Evolutionary conservation across 257 asterid genomes (phyloP).

Genomic region (Euphrasia confusa): DNA sequence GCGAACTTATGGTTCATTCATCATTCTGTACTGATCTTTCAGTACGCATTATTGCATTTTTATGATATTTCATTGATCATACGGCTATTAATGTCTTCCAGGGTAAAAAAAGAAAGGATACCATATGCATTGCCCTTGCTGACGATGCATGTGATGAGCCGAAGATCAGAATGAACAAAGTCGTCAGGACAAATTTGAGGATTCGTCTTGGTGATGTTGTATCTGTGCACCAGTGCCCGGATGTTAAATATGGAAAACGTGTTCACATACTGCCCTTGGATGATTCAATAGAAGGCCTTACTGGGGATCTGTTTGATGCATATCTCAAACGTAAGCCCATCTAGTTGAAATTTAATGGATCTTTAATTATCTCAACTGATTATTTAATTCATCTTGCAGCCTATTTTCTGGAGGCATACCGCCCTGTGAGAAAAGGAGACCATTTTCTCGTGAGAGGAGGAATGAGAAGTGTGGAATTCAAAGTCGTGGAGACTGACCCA

Average conservation of each 20-base stretch:
- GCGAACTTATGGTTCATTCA: not conserved
- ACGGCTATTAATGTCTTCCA: constrained; percentile 24
- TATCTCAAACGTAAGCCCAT: constrained; percentile 67
- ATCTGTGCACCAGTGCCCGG: constrained; percentile 90
- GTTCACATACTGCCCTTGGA: constrained; percentile 81
- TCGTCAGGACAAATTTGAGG: constrained; percentile 53
- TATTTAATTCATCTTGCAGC: constrained; percentile 35
- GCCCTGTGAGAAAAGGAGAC: constrained; percentile 59
- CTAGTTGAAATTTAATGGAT: not conserved
- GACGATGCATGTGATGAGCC: constrained; percentile 70
- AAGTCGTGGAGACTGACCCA: constrained; percentile 56
- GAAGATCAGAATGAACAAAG: constrained; percentile 69
- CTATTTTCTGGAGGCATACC: constrained; percentile 46
- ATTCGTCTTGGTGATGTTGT: constrained; percentile 69
- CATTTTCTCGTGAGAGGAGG: constrained; percentile 61
- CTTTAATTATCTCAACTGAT: constrained; percentile 13
- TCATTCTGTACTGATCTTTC: not conserved
- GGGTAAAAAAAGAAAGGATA: constrained; percentile 52
- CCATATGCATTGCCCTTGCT: constrained; percentile 50
- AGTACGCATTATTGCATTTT: not conserved
- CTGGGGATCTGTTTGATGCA: constrained; percentile 76
- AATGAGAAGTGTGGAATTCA: constrained; percentile 58
- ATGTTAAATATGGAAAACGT: constrained; percentile 83
- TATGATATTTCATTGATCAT: constrained; percentile 5
- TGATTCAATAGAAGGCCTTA: constrained; percentile 83